Conservation (phyloP, 495 filamentous ascomycete genomes). For the Saxophila tyrrhenica region DNA sequence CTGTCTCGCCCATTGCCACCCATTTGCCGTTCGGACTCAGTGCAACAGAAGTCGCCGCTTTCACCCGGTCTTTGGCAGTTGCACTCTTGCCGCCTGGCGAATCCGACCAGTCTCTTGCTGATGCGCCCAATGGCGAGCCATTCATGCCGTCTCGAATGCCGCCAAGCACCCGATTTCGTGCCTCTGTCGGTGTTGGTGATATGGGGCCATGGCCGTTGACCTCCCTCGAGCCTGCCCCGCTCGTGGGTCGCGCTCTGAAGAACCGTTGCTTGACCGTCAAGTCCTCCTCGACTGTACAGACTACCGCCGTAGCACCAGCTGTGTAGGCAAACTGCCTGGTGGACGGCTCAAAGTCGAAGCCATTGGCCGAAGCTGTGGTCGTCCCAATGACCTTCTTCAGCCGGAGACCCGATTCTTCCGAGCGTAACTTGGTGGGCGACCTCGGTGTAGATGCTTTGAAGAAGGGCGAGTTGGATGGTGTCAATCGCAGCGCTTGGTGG, state of each 20-base stretch:
- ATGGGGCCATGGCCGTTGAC: slow-evolving; percentile 13
- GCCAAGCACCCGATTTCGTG: slow-evolving; percentile 44
- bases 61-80: slow-evolving; percentile 80
- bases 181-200: slow-evolving; percentile 39
- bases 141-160: slow-evolving; percentile 44
- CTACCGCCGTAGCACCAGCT: slow-evolving; percentile 84
- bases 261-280: slow-evolving; percentile 68
- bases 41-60: slow-evolving; percentile 89
- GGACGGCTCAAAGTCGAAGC: slow-evolving; percentile 68
- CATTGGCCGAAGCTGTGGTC: slow-evolving; percentile 71
- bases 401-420: slow-evolving; percentile 12
- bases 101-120: slow-evolving; percentile 22
- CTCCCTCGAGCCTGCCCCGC: slow-evolving; percentile 45
- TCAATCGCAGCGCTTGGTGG: slow-evolving; percentile 41
- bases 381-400: slow-evolving; percentile 60
- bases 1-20: slow-evolving; percentile 90
- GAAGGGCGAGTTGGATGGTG: slow-evolving; percentile 68
- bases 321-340: slow-evolving; percentile 70
- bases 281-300: slow-evolving; percentile 68
- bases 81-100: slow-evolving; percentile 52
- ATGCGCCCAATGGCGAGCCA: slow-evolving; percentile 11
- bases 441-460: slow-evolving; percentile 29
- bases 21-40: slow-evolving; percentile 83
- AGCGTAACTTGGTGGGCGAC: slow-evolving; percentile 9
- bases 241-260: slow-evolving; percentile 75